Base-by-base conservation (phyloP, 2,329 filamentous ascomycete species). In the Purpureocillium takamizusanense region DNA sequence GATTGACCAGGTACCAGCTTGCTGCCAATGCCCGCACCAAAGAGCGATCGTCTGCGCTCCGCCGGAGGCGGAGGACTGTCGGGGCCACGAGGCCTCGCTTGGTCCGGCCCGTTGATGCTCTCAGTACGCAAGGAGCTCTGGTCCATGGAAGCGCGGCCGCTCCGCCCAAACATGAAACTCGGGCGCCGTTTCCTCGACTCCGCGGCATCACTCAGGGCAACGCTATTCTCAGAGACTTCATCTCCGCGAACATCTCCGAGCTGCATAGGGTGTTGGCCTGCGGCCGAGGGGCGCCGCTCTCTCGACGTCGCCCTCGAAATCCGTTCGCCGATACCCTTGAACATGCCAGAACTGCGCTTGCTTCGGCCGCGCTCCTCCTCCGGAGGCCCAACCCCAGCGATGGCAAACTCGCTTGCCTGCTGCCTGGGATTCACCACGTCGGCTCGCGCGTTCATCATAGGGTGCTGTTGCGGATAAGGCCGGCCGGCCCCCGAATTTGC, bases 311-410 rank as follows among this genome's bases (percentile, higher is more conserved):
- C 51, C 5, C 59, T 56, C 13, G 54, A 51, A 32, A 72, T 56
- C 38, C 64, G 63, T 37, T 62, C 65, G 3, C 70, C 66, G 37
- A 74, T 57, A 13, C 72, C 69, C 44, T 71, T 74, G 44, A 77
- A 69, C n/a, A 76, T 53, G 15, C 57, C 65, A 10, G 63, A 69
- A 40, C 60, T 63, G 21, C 58, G 61, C 39, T 56, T 61, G 12
- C 44, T 49, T 8, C 56, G 57, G 13, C 55, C 58, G 15, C 60
- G 59, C 2, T 65, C 61, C 12, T 65, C 57, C 7, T 32, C 37
- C 10, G 58, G 55, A 12, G 61, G 59, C 5, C 53, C 61, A 14
- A 60, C 56, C 3, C 58, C 57, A 8, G 58, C 51, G 12, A 60
- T 44, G 8, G 62, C 55, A 42, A 58, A 62, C 34, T 68, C 63